These are phyloP conservation scores for Fusarium sp. DNA, from an alignment of 2,329 filamentous ascomycete genomes.

Conservation along the genomic window DNA sequence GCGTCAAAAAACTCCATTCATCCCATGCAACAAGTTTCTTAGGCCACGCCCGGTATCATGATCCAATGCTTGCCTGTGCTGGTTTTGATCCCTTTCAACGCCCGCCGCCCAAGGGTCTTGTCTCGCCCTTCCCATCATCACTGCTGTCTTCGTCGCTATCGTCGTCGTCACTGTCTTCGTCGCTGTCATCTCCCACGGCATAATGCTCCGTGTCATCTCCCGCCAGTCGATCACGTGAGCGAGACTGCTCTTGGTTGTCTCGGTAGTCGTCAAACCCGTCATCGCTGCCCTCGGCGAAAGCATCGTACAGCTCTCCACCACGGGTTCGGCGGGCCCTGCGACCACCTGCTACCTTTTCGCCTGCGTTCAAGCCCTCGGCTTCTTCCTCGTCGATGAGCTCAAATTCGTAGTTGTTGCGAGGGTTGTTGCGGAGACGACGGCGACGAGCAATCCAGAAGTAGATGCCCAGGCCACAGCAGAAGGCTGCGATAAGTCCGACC, in stretches of 20 bases:
- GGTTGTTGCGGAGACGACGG: constrained; percentile 80
- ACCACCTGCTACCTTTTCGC: constrained; percentile 61
- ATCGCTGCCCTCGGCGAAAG: constrained; percentile 88
- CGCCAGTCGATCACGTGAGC: constrained; percentile 50
- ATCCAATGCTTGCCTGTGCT: constrained; percentile 8
- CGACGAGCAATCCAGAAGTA: constrained; percentile 88
- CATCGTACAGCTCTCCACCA: constrained; percentile 95
- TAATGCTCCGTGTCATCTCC: constrained; percentile 62
- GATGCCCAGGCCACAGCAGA: constrained; percentile 84
- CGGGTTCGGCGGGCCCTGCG: constrained; percentile 68
- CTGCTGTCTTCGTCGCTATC: constrained; percentile 61
- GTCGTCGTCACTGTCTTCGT: constrained; percentile 60
- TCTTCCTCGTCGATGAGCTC: constrained; percentile 92
- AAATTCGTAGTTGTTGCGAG: constrained; percentile 91
- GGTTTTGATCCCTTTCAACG: constrained; percentile 25
- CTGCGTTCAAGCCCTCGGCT: constrained; percentile 67
- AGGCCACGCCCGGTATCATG: not conserved
- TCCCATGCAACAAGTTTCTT: constrained; percentile 43
- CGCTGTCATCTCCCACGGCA: constrained; percentile 66
- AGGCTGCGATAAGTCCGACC: constrained; percentile 85
- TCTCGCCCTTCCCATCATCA: constrained; percentile 48
- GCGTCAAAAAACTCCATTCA: constrained; percentile 41
- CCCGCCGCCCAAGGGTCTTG: constrained; percentile 44
- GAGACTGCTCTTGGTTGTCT: constrained; percentile 58
- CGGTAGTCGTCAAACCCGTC: constrained; percentile 72